Percentiles rank a stretch among this genome's conserved stretches.
These are phyloP conservation scores for Ceraceosorus bombacis DNA, from an alignment of 1,284 basidiomycete genomes.

Conservation along the genomic window DNA sequence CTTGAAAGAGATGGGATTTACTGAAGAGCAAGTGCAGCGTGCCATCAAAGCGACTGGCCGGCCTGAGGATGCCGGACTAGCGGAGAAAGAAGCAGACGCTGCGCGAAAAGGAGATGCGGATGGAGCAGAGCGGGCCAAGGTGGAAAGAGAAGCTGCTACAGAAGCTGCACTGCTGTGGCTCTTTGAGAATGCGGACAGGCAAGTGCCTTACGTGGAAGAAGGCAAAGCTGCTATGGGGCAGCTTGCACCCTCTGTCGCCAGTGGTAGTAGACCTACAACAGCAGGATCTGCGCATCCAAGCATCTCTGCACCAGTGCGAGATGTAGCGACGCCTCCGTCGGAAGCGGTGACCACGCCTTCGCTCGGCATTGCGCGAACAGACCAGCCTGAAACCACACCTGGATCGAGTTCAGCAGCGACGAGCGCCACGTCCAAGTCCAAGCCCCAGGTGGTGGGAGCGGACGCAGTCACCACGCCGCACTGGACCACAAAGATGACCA, in stretches of 20 bases:
- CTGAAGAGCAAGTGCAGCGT: not conserved
- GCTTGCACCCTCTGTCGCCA: not conserved
- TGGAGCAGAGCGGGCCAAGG: not conserved
- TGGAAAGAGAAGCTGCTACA: not conserved
- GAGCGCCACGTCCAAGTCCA: not conserved
- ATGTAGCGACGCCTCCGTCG: not conserved
- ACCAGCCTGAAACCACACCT: not conserved
- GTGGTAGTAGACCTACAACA: not conserved
- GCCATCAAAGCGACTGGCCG: not conserved
- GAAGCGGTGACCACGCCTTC: not conserved
- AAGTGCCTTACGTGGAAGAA: not conserved
- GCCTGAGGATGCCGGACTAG: not conserved
- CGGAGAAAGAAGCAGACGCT: no score
- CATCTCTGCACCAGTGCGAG: not conserved
- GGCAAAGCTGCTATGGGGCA: not conserved
- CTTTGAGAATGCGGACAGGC: not conserved
- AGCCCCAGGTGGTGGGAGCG: slow-evolving; percentile 3
- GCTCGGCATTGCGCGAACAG: not conserved
- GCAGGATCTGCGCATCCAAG: not conserved
- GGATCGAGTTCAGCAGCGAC: not conserved
- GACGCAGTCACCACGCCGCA: slow-evolving; percentile 6
- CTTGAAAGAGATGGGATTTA: slow-evolving; percentile 6
- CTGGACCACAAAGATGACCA: slow-evolving; percentile 1
- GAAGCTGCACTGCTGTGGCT: slow-evolving; percentile 2
- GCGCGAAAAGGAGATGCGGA: not conserved